Evolutionary conservation across 495 filamentous ascomycete genomes (phyloP).

Genomic region (Rostrohypoxylon terebratum): DNA sequence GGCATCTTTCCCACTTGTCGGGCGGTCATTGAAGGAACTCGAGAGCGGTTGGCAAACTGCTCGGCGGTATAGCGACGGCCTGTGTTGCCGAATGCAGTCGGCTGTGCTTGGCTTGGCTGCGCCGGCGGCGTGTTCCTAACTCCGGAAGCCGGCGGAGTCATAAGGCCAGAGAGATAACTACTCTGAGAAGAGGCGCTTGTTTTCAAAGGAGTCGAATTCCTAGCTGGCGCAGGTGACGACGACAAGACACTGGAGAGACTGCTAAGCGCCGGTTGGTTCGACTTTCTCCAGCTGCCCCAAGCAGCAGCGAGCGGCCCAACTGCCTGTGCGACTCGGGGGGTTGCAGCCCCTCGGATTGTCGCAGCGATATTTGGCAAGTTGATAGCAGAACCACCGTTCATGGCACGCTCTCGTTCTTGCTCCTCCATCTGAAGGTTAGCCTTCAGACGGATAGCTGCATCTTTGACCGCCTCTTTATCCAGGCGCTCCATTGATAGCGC

Average conservation of each 20-base stretch:
- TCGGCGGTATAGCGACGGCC: constrained; percentile 63
- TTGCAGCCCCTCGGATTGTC: constrained; percentile 68
- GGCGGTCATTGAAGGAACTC: constrained; percentile 51
- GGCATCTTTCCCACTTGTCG: constrained; percentile 55
- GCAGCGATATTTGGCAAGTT: constrained; percentile 66
- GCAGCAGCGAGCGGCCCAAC: constrained; percentile 82
- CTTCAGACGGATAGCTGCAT: constrained; percentile 91
- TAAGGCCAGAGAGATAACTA: constrained; percentile 73
- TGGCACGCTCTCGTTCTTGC: constrained; percentile 82
- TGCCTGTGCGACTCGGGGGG: constrained; percentile 82
- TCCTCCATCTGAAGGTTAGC: constrained; percentile 98
- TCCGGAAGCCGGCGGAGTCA: constrained; percentile 83
- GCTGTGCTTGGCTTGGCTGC: constrained; percentile 50
- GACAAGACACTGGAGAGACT: constrained; percentile 53
- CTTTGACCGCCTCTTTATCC: constrained; percentile 79
- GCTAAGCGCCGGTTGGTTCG: constrained; percentile 69
- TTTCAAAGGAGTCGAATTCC: constrained; percentile 73
- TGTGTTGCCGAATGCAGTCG: constrained; percentile 64
- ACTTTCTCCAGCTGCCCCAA: constrained; percentile 78
- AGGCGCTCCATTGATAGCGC: constrained; percentile 78
- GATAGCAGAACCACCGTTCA: constrained; percentile 67
- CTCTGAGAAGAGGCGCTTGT: constrained; percentile 58
- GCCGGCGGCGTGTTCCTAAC: constrained; percentile 66
- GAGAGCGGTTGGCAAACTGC: constrained; percentile 60
- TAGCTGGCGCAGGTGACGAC: constrained; percentile 54